Conservation (phyloP, 2,329 filamentous ascomycete genomes). For the Fusarium torulosum region DNA sequence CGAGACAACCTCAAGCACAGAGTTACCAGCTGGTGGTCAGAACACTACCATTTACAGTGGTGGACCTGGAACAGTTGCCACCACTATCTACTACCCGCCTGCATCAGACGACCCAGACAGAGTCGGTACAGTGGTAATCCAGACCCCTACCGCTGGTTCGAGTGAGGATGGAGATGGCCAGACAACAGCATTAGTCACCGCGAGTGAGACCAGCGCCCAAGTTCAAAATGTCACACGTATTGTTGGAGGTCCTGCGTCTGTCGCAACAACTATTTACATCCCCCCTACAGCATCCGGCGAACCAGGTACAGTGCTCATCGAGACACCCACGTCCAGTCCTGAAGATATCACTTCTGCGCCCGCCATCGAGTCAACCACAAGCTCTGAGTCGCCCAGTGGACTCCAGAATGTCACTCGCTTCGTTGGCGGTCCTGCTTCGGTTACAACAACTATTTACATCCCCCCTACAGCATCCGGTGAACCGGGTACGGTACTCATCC, state of each 20-base stretch:
- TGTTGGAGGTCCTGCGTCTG: slow-evolving; percentile 1
- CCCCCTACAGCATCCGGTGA: slow-evolving; percentile 10
- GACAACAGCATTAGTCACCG: rapidly evolving
- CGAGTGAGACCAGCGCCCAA: neutral
- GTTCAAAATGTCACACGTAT: slow-evolving; percentile 4
- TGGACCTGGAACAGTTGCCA: neutral
- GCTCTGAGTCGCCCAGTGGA: neutral
- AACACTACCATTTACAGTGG: slow-evolving; percentile 19
- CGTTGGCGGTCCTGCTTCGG: slow-evolving; percentile 8
- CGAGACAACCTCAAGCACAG: neutral
- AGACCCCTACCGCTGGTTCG: slow-evolving; percentile 14
- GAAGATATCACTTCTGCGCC: neutral
- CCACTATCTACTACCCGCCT: slow-evolving; percentile 18
- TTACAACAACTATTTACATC: slow-evolving; percentile 4
- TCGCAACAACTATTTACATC: neutral
- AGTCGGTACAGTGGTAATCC: slow-evolving; percentile 7
- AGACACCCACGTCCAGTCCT: neutral
- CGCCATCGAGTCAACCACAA: neutral
- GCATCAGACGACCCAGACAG: neutral
- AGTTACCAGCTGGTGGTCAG: neutral
- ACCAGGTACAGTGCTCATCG: slow-evolving; percentile 13
- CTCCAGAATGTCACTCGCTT: slow-evolving; percentile 6
- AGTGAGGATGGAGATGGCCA: neutral
- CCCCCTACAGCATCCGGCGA: neutral
- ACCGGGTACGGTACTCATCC: slow-evolving; percentile 8